Evolutionary conservation across 768 basidiomycete species (phyloP), one percentile per base, ranked within the genome.

Genomic region (Calocybe gangraenosa): DNA sequence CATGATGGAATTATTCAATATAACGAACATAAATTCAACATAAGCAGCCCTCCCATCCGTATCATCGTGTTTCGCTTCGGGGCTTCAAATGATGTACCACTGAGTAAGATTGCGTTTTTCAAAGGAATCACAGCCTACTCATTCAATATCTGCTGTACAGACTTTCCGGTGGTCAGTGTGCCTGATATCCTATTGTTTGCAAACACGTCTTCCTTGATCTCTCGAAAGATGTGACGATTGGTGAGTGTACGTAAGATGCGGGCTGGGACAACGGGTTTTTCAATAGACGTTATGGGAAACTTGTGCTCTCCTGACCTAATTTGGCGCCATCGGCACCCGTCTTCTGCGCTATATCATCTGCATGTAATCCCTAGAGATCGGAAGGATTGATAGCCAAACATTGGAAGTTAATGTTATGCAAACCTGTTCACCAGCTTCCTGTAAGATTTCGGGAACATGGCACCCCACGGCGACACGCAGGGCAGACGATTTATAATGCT

Each of bases 141-240:
- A 3, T 50, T 44, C 8, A 58, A 38, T 3, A 68, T 35, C 1
- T 65, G 61, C 14, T 49, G 44, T 5, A 59, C 54, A 0, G 57
- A 49, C 44, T 66, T 67, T 3, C 56, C 54, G 2, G 56, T 65
- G 40, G 65, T 63, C 11, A 69, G 41, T 19, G 59, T 32, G 8
- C 54, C 54, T 1, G 64, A 65, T 36, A 71, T 58, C 7, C 67
- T 63, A 7, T 62, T 70, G 52, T 66, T 61, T 3, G 62, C 49
- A 42, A 65, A 70, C 0, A 68, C 62, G 48, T 69, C 62, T 1
- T 65, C 63, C 13, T 31, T 46, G 1, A 69, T 50, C 53, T 73
- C 71, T 7, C 56, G 56, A 44, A 65, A 73, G 28, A 63, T 58
- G 21, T 70, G 67, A 40, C 64, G 59, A 20, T 47, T 61, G 1